These are phyloP conservation scores for Lichtheimia corymbifera DNA, from an alignment of 371 early-diverging fungal species.

Conservation along the genomic window DNA sequence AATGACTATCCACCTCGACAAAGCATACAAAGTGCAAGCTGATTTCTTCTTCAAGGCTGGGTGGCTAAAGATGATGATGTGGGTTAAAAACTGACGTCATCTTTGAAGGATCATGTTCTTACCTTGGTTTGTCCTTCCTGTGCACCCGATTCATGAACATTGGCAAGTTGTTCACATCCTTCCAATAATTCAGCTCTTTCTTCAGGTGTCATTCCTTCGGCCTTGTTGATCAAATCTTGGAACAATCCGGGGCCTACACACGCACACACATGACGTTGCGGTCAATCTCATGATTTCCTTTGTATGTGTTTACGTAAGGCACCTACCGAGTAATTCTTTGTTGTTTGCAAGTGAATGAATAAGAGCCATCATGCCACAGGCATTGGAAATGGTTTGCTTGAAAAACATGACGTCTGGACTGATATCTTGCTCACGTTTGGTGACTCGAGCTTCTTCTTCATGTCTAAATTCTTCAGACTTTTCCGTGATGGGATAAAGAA, in stretches of 20 bases:
- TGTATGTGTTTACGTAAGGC: too few species aligned
- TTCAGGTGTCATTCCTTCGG: conserved; percentile 55
- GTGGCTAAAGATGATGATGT: conserved; percentile 44
- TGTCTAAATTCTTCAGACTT: conserved; percentile 56
- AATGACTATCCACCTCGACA: conserved; percentile 62
- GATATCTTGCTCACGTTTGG: conserved; percentile 41
- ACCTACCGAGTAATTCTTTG: conserved; percentile 31
- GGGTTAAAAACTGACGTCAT: background rate
- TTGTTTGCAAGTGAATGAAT: conserved; percentile 69
- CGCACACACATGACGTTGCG: too few species aligned
- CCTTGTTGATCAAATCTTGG: conserved; percentile 56
- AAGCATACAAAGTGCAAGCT: conserved; percentile 83
- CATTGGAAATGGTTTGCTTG: conserved; percentile 86
- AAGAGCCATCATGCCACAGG: conserved; percentile 83
- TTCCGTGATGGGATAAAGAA: conserved; percentile 65
- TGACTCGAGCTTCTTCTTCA: conserved; percentile 48
- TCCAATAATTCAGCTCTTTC: conserved; percentile 72
- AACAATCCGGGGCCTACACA: conserved; percentile 52
- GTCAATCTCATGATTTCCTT: too few species aligned
- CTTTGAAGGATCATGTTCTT: conserved; percentile 1
- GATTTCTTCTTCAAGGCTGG: conserved; percentile 64
- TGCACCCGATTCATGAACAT: conserved; percentile 56
- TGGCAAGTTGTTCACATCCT: conserved; percentile 45
- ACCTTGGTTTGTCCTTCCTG: conserved; percentile 71
- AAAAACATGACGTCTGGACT: conserved; percentile 67